phyloP scores from a whole-genome alignment of 192 early-diverging fungal species.

The Linnemannia hyalina region DNA sequence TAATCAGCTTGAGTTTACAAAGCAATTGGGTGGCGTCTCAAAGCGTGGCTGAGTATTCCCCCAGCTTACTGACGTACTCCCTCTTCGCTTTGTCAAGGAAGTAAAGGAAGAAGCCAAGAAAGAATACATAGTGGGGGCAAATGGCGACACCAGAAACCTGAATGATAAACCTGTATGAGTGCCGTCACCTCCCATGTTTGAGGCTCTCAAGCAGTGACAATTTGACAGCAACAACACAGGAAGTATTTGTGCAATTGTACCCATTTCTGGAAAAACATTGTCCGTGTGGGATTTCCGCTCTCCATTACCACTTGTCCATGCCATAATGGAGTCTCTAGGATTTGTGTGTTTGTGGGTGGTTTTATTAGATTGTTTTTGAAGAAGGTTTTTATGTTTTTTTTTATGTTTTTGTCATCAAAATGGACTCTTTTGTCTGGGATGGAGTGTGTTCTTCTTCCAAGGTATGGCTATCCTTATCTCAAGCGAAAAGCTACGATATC shows the following conservation, averaged over 20 bases:
- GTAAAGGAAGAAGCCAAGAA: not conserved
- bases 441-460: not conserved
- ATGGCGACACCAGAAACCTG: not conserved
- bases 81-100: not conserved
- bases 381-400: not conserved
- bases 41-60: not conserved
- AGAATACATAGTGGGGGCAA: not conserved
- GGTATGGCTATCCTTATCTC: not conserved
- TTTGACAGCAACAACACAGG: not conserved
- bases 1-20: not conserved
- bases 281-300: not conserved
- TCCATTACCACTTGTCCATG: not conserved
- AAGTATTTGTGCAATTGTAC: not conserved
- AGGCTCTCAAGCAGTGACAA: not conserved
- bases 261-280: not conserved
- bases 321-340: not conserved
- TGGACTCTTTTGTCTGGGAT: slow-evolving; percentile 4
- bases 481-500: not conserved
- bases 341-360: not conserved
- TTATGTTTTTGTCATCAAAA: not conserved
- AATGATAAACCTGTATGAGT: not conserved
- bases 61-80: not conserved
- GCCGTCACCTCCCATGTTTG: not conserved
- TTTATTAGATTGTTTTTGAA: slow-evolving; percentile 8
- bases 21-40: not conserved